Conservation (phyloP, 805 yeast species). For the Schwanniomyces pseudopolymorphus region DNA sequence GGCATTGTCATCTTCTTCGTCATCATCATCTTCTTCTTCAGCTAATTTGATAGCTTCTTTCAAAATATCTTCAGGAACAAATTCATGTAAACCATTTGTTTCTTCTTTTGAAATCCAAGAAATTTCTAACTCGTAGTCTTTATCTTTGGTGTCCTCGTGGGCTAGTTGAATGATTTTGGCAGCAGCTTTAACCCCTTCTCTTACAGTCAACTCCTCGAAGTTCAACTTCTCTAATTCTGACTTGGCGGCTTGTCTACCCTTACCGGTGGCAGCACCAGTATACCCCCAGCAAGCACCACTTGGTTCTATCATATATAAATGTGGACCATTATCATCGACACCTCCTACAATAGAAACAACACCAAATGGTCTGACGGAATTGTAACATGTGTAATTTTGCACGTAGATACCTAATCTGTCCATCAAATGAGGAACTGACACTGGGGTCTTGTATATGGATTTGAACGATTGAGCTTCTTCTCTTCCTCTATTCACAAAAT, state of each 20-base stretch:
- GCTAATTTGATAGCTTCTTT: conserved; percentile 85
- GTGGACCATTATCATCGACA: conserved; percentile 85
- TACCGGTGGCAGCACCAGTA: conserved; percentile 95
- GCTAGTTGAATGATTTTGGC: conserved; percentile 91
- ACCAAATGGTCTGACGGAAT: conserved; percentile 98
- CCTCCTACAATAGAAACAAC: conserved; percentile 92
- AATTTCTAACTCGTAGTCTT: conserved; percentile 92
- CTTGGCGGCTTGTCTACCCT: conserved; percentile 97
- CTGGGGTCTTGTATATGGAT: conserved; percentile 69
- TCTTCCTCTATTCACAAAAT: conserved; percentile 86
- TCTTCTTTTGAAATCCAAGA: conserved; percentile 81
- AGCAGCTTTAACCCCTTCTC: conserved; percentile 88
- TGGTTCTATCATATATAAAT: conserved; percentile 95
- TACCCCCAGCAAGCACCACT: conserved; percentile 98
- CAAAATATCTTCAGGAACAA: conserved; percentile 75
- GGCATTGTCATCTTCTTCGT: conserved; percentile 48
- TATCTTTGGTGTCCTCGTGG: conserved; percentile 97
- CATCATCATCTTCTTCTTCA: conserved; percentile 79
- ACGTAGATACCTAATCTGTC: conserved; percentile 88
- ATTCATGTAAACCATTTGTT: conserved; percentile 77
- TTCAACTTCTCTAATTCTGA: conserved; percentile 92
- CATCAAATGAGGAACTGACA: conserved; percentile 78
- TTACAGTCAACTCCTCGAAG: conserved; percentile 62
- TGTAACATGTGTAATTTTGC: conserved; percentile 93
- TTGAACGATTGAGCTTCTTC: conserved; percentile 85